These are phyloP conservation scores for Trichoderma reesei DNA, from an alignment of 495 filamentous ascomycete genomes.

Conservation along the genomic window DNA sequence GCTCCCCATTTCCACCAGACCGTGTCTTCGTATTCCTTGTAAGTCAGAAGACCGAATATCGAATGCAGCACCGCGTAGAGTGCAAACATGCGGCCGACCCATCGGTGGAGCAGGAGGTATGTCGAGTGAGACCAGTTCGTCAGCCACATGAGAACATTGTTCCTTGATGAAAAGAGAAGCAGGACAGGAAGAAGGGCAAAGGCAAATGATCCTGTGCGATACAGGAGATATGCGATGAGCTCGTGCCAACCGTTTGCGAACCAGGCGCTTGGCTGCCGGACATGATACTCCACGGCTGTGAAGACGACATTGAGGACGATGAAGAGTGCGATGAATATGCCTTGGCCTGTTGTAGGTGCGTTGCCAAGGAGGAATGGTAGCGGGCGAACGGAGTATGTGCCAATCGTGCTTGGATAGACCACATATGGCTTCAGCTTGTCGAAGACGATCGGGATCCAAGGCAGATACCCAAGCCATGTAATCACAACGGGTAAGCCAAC, in stretches of 20 bases:
- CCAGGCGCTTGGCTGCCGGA: conserved; percentile 21
- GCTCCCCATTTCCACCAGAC: conserved; percentile 34
- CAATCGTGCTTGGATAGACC: conserved; percentile 22
- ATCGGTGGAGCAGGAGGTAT: conserved; percentile 38
- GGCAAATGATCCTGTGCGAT: conserved; percentile 29
- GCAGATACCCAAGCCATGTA: conserved; percentile 17
- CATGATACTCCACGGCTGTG: conserved; percentile 21
- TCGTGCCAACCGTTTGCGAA: conserved; percentile 18
- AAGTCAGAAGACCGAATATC: conserved; percentile 17
- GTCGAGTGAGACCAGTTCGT: conserved; percentile 40
- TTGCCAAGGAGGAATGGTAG: conserved; percentile 21
- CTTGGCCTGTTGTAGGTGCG: conserved; percentile 31
- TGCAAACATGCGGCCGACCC: conserved; percentile 31
- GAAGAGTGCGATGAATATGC: conserved; percentile 28
- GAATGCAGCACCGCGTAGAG: conserved; percentile 31
- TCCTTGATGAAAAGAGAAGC: conserved; percentile 30
- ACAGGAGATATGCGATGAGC: conserved; percentile 28
- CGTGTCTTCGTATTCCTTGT: conserved; percentile 16
- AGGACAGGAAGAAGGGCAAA: conserved; percentile 26
- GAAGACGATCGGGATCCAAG: conserved; percentile 14
- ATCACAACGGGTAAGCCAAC: conserved; percentile 17
- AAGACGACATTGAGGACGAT: conserved; percentile 33
- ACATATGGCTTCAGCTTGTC: conserved; percentile 18
- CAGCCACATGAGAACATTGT: conserved; percentile 38
- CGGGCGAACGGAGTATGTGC: conserved; percentile 19